Base-by-base conservation (phyloP, 2,329 filamentous ascomycete species). In the Phialocephala subalpina region DNA sequence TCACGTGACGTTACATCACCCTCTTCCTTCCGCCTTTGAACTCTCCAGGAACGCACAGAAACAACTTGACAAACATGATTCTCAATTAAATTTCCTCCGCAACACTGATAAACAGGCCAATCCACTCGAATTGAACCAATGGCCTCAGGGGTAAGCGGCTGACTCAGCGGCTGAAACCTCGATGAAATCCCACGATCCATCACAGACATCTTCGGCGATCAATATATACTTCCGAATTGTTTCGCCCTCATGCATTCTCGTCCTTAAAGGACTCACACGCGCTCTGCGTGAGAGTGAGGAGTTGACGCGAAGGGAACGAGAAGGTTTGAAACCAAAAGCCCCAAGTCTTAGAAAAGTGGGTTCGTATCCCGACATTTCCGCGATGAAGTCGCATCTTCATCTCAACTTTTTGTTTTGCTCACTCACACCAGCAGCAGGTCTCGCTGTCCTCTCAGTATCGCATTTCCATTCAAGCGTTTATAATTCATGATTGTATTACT, bases 401-500 rank as follows among this genome's bases (percentile, higher is more conserved):
- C 49, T 53, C n/a, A 49, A 25, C 18, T 25, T 11, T 22, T 49
- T n/a, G n/a, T 18, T 25, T 22, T 12, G 5, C 49, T 53, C 38
- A n/a, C 45, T 45, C 42, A 52, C 25, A 29, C 49, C 18, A 27
- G 49, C 49, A 53, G 49, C 49, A 33, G 49, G 49, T 18, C 49
- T 53, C 25, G 49, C 45, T 49, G 45, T 49, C 16, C 45, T 25
- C 49, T 16, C 25, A 3, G 12, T 7, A 14, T 18, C 49, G 14
- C 25, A 33, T 33, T n/a, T 33, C 4, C 18, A 16, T 33, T 29
- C 49, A 18, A 5, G 12, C 14, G 6, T 49, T 8, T 49, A 49
- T 49, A 5, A 20, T 53, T n/a, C 49, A 53, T 53, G 49, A 29
- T 53, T 53, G 49, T 53, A 29, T 53, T 53, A 53, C 12, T 33